Base-by-base conservation (phyloP, 108 stramenopile species). In the Aurantiochytrium sp. region DNA sequence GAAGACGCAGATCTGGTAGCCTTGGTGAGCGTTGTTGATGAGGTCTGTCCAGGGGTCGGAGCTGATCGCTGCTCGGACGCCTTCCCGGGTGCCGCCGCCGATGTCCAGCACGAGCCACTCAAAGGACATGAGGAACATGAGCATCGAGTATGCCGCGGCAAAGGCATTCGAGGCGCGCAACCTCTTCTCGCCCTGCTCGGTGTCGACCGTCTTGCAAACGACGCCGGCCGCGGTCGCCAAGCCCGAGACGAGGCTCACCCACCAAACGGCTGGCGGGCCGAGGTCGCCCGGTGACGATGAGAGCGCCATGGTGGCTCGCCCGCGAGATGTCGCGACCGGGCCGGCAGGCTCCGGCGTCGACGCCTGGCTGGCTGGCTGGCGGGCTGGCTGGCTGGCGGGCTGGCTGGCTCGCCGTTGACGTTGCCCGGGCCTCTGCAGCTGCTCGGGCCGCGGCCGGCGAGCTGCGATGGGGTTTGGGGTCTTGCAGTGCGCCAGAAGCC, bases 51-150 rank as follows among this genome's bases (percentile, higher is more conserved):
- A 65, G 10, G 59, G 59, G 8, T 2, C 19, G 34, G 22, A 24
- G 8, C 8, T 19, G 27, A 81, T 6, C 24, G 45, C 45, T 6
- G 39, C 73, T 0, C 45, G 39, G 17, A 81, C 42, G 0, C 73
- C 73, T 6, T 12, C 15, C 6, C 8, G 42, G 19, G 73, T 48
- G 45, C 73, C 45, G 50, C 45, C 42, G 45, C 73, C 45, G n/a
- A 48, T 15, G 42, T 81, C 42, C 1, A 81, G n/a, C n/a, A 81
- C 45, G 30, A 81, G 73, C 39, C 39, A 41, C 19, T 41, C 10
- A 24, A 81, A 81, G 45, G 39, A 81, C 10, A 81, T 6, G 10
- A 81, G n/a, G 73, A 48, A 41, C 73, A 81, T 81, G n/a, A 81
- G 39, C 42, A 48, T n/a, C 30, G 73, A 48, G 45, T 48, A 81